Evolutionary conservation across 2,329 filamentous ascomycete species (phyloP), one percentile per base, ranked within the genome.

Genomic region (Nigrospora oryzae): DNA sequence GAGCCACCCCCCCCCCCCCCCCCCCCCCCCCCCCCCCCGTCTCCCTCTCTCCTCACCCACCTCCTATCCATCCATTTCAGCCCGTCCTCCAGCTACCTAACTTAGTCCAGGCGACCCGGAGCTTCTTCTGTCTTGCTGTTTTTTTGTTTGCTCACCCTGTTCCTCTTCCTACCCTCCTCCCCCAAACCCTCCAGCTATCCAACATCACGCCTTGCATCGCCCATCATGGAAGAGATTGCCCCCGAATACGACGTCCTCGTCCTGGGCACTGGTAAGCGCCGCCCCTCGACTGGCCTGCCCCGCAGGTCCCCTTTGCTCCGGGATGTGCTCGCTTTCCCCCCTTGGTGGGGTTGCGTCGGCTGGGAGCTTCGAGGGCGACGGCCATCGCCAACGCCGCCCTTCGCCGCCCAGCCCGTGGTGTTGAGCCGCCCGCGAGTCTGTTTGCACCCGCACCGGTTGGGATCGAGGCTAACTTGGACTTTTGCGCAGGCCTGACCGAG

Each of bases 241-340:
- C 87, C 89, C 65, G 90, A 96, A 71, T 98, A 98, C 79, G 93
- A 98, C 79, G 88, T 96, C 69, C 83, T 98, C 65, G 93, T 98
- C 66, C 82, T 98, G 66, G 93, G 93, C 78, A 98, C 93, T 67
- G 90, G 89, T 95, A 76, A 63, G 80, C 70, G 56, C 55, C 51
- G 57, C 60, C 50, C 55, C 62, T 46, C 36, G 32, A 36, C 46
- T 49, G 38, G 23, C 23, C 23, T 43, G 51, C 56, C 56, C 57
- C 56, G 55, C 51, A 66, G 62, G 61, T 59, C 60, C 35, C 43
- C 16, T n/a, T 40, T 41, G 30, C 45, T 44, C 40, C 44, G 36
- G 46, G 42, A 41, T 40, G 35, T 46, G 42, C 33, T 19, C 11
- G 34, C 33, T 38, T 45, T 42, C 37, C 38, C 48, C 31, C 32